Evolutionary conservation across 371 early-diverging fungal species (phyloP).

Genomic region (Mucor plumbeus): DNA sequence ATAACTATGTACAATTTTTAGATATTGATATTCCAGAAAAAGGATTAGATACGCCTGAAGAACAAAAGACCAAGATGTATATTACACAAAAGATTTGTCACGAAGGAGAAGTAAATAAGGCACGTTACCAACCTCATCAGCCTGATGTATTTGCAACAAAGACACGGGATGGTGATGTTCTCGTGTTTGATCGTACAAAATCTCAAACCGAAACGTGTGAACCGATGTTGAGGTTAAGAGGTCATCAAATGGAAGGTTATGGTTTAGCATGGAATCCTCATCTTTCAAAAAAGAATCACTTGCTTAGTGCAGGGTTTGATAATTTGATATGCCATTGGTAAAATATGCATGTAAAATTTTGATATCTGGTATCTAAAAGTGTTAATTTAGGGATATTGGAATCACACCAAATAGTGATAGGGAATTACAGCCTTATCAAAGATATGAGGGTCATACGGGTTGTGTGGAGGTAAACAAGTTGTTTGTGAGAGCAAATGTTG

Average conservation of each 20-base stretch:
- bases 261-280: conserved; percentile 80
- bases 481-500: neutral
- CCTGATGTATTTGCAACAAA: conserved; percentile 96
- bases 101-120: conserved; percentile 95
- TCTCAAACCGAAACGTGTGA: conserved; percentile 63
- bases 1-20: conserved; percentile 93
- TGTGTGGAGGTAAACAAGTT: conserved; percentile 80
- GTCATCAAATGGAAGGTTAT: conserved; percentile 95
- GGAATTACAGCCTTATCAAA: conserved; percentile 78
- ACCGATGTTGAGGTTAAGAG: conserved; percentile 87
- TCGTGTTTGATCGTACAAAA: conserved; percentile 92
- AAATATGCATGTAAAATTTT: neutral
- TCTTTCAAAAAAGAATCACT: conserved; percentile 57
- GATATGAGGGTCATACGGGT: conserved; percentile 84
- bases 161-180: conserved; percentile 88
- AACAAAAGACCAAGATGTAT: conserved; percentile 22
- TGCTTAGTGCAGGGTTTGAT: conserved; percentile 91
- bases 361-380: neutral
- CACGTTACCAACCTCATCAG: conserved; percentile 93
- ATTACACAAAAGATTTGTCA: conserved; percentile 90
- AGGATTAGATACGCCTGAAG: conserved; percentile 50
- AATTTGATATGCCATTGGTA: conserved; percentile 83
- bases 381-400: conserved; percentile 40
- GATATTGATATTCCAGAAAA: conserved; percentile 81
- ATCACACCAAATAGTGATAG: conserved; percentile 40